These are phyloP conservation scores for Globisporangium canariense DNA, from an alignment of 352 stramenopile species.

Conservation along the genomic window DNA sequence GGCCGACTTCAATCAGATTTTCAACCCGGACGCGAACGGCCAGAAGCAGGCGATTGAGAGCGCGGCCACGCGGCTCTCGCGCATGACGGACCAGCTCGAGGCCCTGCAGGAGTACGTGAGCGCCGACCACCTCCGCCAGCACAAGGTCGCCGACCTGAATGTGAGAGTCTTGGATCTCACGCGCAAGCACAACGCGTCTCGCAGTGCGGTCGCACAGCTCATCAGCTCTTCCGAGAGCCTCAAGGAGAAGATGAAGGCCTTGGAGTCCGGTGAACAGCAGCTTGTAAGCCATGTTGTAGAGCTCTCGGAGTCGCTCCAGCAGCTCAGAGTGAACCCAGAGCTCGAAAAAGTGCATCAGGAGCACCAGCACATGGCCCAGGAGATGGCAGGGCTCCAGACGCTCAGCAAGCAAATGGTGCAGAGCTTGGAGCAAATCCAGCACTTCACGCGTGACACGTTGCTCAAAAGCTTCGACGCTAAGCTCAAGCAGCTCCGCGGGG, in stretches of 20 bases:
- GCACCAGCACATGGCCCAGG: constrained; percentile 17
- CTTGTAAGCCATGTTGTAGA: constrained; percentile 20
- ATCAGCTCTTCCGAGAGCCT: constrained; percentile 26
- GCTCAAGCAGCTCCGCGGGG: constrained; percentile 24
- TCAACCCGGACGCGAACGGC: constrained; percentile 46
- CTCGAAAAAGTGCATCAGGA: constrained; percentile 21
- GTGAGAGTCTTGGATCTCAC: constrained; percentile 45
- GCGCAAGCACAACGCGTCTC: constrained; percentile 41
- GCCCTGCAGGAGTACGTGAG: constrained; percentile 41
- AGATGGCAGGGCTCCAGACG: constrained; percentile 28
- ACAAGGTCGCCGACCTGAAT: constrained; percentile 44
- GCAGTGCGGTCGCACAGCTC: constrained; percentile 42
- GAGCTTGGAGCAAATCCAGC: constrained; percentile 37
- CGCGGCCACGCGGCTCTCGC: constrained; percentile 38
- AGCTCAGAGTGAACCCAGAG: constrained; percentile 21
- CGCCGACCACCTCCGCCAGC: constrained; percentile 41
- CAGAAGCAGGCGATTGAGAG: constrained; percentile 48
- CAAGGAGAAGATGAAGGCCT: constrained; percentile 21
- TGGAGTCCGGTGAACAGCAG: constrained; percentile 21
- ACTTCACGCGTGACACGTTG: constrained; percentile 39
- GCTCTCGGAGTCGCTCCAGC: constrained; percentile 20
- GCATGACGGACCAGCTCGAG: constrained; percentile 55
- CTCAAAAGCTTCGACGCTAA: constrained; percentile 34
- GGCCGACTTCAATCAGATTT: constrained; percentile 65
- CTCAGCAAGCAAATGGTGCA: constrained; percentile 28